phyloP scores from a whole-genome alignment of 805 yeast species.

The Kockiozyma suomiensis region DNA sequence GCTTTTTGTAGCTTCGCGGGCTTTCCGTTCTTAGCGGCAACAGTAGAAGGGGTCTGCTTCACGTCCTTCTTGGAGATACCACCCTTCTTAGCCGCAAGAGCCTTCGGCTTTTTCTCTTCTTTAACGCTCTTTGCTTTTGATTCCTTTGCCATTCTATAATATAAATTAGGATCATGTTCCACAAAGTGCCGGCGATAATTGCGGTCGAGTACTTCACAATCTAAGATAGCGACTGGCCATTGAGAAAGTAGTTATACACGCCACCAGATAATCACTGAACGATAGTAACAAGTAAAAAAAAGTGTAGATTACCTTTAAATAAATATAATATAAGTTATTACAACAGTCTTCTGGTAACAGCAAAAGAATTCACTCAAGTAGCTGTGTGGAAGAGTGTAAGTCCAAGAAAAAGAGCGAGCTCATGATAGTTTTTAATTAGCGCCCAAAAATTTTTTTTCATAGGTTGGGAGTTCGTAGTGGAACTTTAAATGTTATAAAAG shows the following conservation, averaged over 20 bases:
- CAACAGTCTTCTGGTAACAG: background rate
- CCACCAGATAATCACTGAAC: background rate
- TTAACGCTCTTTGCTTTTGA: conserved; percentile 13
- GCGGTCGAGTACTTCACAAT: background rate
- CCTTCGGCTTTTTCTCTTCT: conserved; percentile 17
- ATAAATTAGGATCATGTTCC: background rate
- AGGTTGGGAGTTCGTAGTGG: conserved; percentile 7
- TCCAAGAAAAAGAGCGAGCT: background rate
- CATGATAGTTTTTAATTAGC: background rate
- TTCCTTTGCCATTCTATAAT: conserved; percentile 23
- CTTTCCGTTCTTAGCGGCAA: conserved; percentile 35
- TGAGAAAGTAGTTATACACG: background rate
- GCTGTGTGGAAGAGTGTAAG: conserved; percentile 1
- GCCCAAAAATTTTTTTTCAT: conserved; percentile 5
- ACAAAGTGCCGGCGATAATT: background rate
- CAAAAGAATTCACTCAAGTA: background rate
- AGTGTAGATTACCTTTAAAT: background rate
- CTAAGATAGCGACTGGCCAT: background rate
- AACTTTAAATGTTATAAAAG: background rate
- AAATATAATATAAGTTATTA: conserved; percentile 28
- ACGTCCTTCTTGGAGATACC: conserved; percentile 35
- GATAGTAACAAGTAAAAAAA: too few relatives aligned
- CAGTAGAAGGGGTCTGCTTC: conserved; percentile 43
- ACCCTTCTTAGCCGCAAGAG: conserved; percentile 32
- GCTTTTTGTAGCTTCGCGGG: conserved; percentile 33